Base-by-base conservation (phyloP, 352 stramenopile genomes). In the Globisporangium sylvaticum region DNA sequence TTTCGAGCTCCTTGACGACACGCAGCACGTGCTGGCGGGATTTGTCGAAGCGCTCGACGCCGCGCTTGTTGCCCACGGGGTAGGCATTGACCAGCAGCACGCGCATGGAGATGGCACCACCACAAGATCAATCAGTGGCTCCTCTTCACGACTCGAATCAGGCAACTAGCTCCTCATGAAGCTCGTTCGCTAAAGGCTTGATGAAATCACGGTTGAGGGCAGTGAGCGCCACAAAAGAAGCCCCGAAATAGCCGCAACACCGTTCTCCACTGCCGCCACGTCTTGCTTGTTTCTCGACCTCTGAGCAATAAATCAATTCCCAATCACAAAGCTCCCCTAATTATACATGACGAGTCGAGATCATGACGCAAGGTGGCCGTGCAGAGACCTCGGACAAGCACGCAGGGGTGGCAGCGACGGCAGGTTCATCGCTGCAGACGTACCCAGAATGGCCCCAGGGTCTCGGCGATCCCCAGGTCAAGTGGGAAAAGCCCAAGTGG, bases 61-160 rank as follows among this genome's bases (percentile, higher is more conserved):
- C 78, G 22, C 67, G 69, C n/a, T 69, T 76, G 65, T 75, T 90
- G 46, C 68, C 69, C 2, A 65, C 53, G 37, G 81, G 68, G 48
- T 84, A 92, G 14, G 70, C 87, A 61, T 95, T 90, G 22, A 95
- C 75, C 6, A 95, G 69, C 60, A 95, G 66, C 34, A 95, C 74
- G 15, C 77, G 77, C 87, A 95, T 95, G 9, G 37, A 14, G n/a
- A 20, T 7, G 4, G 27, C 10, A 39, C 4, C 18, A 20, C n/a
- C 14, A 4, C 14, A 24, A 8, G 20, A 18, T 48, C 34, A 34
- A 52, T 20, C 42, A 37, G 15, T 20, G 4, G 27, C 12, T 39
- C 1, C 18, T 25, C 6, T 22, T 18, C 0, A 58, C 24, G n/a
- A 24, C 15, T 25, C 27, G 10, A 24, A 4, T 42, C 29, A 59